A percentile compares a stretch with the other conserved stretches of the same genome.
Evolutionary conservation across 345 rosid genomes (phyloP).

Genomic region (Xanthoceras sorbifolium): DNA sequence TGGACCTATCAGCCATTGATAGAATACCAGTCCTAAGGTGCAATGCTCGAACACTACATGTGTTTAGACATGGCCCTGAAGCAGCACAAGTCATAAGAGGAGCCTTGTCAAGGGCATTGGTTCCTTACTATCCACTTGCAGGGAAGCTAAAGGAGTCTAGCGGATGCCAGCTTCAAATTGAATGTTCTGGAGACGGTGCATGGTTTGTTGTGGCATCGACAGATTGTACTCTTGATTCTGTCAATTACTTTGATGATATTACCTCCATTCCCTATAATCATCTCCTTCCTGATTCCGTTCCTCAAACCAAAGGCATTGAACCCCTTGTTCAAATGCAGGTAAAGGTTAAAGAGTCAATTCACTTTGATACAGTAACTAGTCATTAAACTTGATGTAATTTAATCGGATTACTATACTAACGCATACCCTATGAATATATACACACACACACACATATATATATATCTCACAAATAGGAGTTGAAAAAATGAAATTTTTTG

Average conservation of each 20-base stretch:
- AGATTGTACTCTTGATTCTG: conserved; percentile 32
- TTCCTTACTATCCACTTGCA: conserved; percentile 62
- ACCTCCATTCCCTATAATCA: conserved; percentile 35
- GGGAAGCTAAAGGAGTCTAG: conserved; percentile 43
- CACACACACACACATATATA: too few relatives aligned
- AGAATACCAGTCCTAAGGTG: conserved; percentile 51
- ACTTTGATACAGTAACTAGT: neutral
- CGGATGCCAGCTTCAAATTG: conserved; percentile 40
- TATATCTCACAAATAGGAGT: too few relatives aligned
- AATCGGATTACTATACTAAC: too few relatives aligned
- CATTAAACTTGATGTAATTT: neutral
- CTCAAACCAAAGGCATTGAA: conserved; percentile 34
- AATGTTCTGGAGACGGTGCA: conserved; percentile 46
- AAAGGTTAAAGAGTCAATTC: neutral
- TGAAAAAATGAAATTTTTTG: too few relatives aligned
- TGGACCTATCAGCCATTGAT: conserved; percentile 54
- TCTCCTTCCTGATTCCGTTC: conserved; percentile 49
- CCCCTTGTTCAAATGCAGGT: conserved; percentile 77
- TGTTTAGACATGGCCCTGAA: conserved; percentile 41
- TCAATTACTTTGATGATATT: conserved; percentile 41
- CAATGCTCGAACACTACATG: conserved; percentile 54
- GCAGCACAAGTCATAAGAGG: conserved; percentile 44
- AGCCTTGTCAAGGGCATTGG: conserved; percentile 57
- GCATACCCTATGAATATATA: too few relatives aligned
- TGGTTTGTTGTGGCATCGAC: conserved; percentile 54